phyloP scores from a whole-genome alignment of 345 rosid species.

The Hibiscus trionum region DNA sequence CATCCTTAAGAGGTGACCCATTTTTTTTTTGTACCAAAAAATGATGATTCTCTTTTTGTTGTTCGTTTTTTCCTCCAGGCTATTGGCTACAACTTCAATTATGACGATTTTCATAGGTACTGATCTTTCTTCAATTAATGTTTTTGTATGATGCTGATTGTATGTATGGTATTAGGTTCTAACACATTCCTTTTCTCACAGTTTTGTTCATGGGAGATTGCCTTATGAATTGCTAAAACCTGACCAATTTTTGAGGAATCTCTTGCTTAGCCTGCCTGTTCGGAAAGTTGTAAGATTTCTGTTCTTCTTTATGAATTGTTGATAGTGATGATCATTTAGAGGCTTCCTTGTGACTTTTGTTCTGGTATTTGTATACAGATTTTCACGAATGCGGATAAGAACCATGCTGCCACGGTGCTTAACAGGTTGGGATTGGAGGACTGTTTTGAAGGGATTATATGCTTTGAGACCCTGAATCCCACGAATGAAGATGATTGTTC shows the following conservation, averaged over 20 bases:
- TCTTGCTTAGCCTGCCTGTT: constrained; percentile 67
- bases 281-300: constrained; percentile 61
- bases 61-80: constrained; percentile 38
- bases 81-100: constrained; percentile 65
- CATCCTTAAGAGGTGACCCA: neutral
- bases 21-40: too few relatives aligned
- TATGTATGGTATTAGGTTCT: neutral
- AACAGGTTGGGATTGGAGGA: constrained; percentile 77
- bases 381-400: constrained; percentile 80
- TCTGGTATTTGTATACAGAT: constrained; percentile 25
- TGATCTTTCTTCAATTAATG: neutral
- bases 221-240: constrained; percentile 72
- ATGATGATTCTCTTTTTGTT: too few relatives aligned
- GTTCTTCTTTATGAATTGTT: neutral
- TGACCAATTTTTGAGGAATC: constrained; percentile 65
- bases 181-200: constrained; percentile 19
- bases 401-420: constrained; percentile 62
- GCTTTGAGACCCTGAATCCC: constrained; percentile 84
- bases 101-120: constrained; percentile 82
- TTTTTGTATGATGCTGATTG: neutral
- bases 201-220: constrained; percentile 86
- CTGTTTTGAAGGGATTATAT: constrained; percentile 76
- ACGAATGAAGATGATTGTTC: constrained; percentile 18
- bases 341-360: neutral
- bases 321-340: neutral